Base-by-base conservation (phyloP, 805 yeast genomes). In the Candida nanaspora region DNA sequence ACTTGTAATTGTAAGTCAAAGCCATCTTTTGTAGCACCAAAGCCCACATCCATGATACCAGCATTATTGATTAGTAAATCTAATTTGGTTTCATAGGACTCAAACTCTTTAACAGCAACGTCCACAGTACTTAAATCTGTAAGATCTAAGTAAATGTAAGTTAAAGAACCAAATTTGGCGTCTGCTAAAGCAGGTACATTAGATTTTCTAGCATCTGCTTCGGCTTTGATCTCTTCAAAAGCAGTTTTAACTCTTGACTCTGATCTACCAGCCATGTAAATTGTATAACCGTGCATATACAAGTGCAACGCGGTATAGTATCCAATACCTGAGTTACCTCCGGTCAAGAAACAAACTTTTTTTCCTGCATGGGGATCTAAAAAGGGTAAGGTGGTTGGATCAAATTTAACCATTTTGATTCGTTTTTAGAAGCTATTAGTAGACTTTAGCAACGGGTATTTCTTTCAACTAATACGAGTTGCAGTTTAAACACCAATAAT, bases 291-390 rank as follows among this genome's bases (percentile, higher is more conserved):
- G 57, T 86, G 95, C 38, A 84, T 65, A 52, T 81, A 85, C 6
- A 86, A 68, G 52, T 85, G 89, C 20, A 85, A 65, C 8, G 78
- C 86, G 0, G 89, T 80, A 55, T 69, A 82, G 68, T 74, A 86
- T 10, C 96, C 95, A 16, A 84, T 74, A 0, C 95, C 95, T 41
- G 82, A 73, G 50, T 80, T 83, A 6, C 93, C 94, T 2, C 95
- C 94, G 0, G 93, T 81, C 25, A 86, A 77, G 6, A 86, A 63
- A 2, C 86, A 88, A 4, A 83, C 79, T 42, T 78, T 70, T 34
- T 85, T 68, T 22, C 72, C 76, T 3, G 46, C 46, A 1, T 49
- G 45, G 0, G 88, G 88, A 48, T 83, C 66, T 48, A 66, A 61
- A 57, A 79, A 84, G 0, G 93, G 89, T 23, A 80, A 60, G 19